Percentiles rank a stretch among this genome's conserved stretches.
Conservation (phyloP, 208 protist genomes). For the Crithidia thermophila region DNA sequence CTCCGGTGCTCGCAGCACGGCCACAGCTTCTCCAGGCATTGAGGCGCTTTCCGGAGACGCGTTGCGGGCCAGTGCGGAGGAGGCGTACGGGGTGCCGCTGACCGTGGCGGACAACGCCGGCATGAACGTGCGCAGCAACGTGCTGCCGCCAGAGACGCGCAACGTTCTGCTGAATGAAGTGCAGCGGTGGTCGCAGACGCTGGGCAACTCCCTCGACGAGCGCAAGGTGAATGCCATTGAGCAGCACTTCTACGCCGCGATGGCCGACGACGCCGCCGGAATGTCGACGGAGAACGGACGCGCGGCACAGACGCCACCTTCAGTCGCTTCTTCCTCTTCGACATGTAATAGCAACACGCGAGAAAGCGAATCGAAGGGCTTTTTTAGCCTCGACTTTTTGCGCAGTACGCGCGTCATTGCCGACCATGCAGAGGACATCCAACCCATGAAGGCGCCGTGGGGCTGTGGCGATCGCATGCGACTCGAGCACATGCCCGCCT, state of each 20-base stretch:
- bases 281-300: not conserved
- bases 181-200: constrained; percentile 40
- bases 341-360: not conserved
- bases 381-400: constrained; percentile 43
- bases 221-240: constrained; percentile 47
- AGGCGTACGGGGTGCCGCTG: constrained; percentile 31
- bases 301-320: not conserved
- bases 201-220: constrained; percentile 63
- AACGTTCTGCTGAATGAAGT: constrained; percentile 73
- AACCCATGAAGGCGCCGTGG: constrained; percentile 87
- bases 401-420: constrained; percentile 56
- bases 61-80: too few relatives aligned
- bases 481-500: constrained; percentile 59
- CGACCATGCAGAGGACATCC: constrained; percentile 84
- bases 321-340: not conserved
- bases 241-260: constrained; percentile 7
- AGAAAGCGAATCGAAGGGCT: not conserved
- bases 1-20: not conserved
- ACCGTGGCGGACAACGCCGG: constrained; percentile 67
- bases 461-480: constrained; percentile 72
- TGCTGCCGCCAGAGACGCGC: constrained; percentile 38
- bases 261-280: not conserved
- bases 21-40: too few relatives aligned
- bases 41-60: too few relatives aligned
- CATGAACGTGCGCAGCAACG: constrained; percentile 38